These are phyloP conservation scores for Tuber indicum DNA, from an alignment of 495 filamentous ascomycete species.

Conservation along the genomic window DNA sequence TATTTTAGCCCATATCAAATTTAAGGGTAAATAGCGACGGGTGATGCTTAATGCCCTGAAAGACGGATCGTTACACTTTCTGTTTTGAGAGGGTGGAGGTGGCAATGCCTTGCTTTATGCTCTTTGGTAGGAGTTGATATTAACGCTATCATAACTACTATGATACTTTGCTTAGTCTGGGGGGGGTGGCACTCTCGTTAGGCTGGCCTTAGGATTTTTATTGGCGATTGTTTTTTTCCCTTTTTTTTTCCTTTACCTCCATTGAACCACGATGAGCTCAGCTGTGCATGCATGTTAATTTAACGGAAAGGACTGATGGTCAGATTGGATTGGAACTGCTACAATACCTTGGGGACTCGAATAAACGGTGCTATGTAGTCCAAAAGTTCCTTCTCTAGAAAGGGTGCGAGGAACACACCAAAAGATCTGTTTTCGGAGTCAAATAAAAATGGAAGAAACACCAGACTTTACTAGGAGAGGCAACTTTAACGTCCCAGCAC, in stretches of 20 bases:
- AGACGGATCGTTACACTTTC: background rate
- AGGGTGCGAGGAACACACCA: too few relatives aligned
- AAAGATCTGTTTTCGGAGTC: too few relatives aligned
- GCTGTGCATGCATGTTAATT: background rate
- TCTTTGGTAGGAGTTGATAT: background rate
- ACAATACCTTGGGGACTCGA: too few relatives aligned
- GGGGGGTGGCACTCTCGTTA: background rate
- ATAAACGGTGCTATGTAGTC: too few relatives aligned
- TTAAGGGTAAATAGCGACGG: background rate
- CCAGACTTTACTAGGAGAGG: too few relatives aligned
- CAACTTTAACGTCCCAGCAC: too few relatives aligned
- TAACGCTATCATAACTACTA: background rate
- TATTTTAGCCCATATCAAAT: conserved; percentile 1
- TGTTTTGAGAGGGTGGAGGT: background rate
- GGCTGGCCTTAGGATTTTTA: background rate
- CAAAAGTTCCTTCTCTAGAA: too few relatives aligned
- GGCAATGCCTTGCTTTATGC: background rate
- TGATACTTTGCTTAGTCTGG: background rate
- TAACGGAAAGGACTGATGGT: background rate
- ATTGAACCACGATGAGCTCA: background rate
- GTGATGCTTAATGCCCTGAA: background rate
- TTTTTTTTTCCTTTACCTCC: background rate
- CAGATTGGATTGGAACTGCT: background rate
- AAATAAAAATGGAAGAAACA: too few relatives aligned
- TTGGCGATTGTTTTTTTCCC: background rate